Conservation (phyloP, 78 protist genomes). For the Polysphondylium violaceum region DNA sequence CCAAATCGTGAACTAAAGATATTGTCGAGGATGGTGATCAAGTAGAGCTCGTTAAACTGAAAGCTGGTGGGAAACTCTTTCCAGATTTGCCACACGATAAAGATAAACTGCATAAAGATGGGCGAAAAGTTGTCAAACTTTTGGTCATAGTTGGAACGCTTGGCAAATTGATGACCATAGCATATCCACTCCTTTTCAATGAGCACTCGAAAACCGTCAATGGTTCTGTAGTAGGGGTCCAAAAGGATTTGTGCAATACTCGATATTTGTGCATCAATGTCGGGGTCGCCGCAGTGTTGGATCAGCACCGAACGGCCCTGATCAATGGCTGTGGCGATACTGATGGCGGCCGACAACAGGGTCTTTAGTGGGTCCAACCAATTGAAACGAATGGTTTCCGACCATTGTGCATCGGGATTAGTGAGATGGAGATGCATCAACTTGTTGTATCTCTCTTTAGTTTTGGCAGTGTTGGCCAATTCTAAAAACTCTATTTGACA, state of each 20-base stretch:
- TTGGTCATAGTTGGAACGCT: slow-evolving; percentile 40
- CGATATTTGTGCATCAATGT: slow-evolving; percentile 34
- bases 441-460: slow-evolving; percentile 11
- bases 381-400: slow-evolving; percentile 37
- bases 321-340: slow-evolving; percentile 45
- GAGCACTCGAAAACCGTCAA: slow-evolving; percentile 82
- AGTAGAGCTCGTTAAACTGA: slow-evolving; percentile 60
- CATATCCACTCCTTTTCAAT: slow-evolving; percentile 88
- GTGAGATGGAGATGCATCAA: slow-evolving; percentile 33
- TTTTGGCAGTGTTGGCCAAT: neutral
- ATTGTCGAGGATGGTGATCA: slow-evolving; percentile 26
- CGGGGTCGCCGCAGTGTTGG: slow-evolving; percentile 33
- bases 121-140: slow-evolving; percentile 78
- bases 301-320: slow-evolving; percentile 58
- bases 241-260: slow-evolving; percentile 54
- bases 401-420: slow-evolving; percentile 50
- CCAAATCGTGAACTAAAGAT: slow-evolving; percentile 60
- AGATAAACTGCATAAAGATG: slow-evolving; percentile 90
- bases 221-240: slow-evolving; percentile 85
- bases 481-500: slow-evolving; percentile 54
- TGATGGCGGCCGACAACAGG: slow-evolving; percentile 30
- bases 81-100: slow-evolving; percentile 87
- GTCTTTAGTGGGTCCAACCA: slow-evolving; percentile 38
- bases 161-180: slow-evolving; percentile 69
- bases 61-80: slow-evolving; percentile 81